Percentiles rank a stretch among this genome's conserved stretches.
Evolutionary conservation across 805 yeast species (phyloP).

Genomic region (Tetrapisispora namnaoensis): DNA sequence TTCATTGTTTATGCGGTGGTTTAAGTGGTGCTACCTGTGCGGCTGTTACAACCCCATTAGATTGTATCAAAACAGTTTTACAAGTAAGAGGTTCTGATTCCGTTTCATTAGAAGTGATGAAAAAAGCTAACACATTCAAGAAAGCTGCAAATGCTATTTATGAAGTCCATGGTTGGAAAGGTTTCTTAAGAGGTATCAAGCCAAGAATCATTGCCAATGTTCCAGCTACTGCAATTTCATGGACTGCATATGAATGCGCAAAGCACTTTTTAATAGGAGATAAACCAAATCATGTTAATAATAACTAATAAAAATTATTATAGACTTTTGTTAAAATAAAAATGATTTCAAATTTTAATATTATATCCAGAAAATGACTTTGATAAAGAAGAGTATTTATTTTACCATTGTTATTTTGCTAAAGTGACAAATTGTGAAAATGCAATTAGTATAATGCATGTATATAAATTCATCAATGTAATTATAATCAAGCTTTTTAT

Average conservation of each 20-base stretch:
- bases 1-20: conserved; percentile 90
- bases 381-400: not conserved
- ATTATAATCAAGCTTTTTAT: not conserved
- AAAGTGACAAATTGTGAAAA: not conserved
- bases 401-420: not conserved
- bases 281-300: not conserved
- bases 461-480: not conserved
- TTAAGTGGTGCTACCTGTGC: conserved; percentile 94
- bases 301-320: not conserved
- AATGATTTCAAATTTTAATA: not conserved
- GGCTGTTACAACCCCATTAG: conserved; percentile 92
- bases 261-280: conserved; percentile 36
- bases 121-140: conserved; percentile 53
- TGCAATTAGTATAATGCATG: not conserved
- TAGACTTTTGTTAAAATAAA: not conserved
- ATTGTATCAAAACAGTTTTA: conserved; percentile 83
- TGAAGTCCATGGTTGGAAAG: conserved; percentile 47
- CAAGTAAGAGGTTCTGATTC: conserved; percentile 62
- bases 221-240: conserved; percentile 95
- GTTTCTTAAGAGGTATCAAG: conserved; percentile 75
- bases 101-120: conserved; percentile 32
- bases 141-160: conserved; percentile 70
- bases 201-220: conserved; percentile 90
- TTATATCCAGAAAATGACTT: not conserved
- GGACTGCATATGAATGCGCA: conserved; percentile 99